Evolutionary conservation across 1,284 basidiomycete genomes (phyloP), one percentile per base, ranked within the genome.

Genomic region (Lentinus polychrous): DNA sequence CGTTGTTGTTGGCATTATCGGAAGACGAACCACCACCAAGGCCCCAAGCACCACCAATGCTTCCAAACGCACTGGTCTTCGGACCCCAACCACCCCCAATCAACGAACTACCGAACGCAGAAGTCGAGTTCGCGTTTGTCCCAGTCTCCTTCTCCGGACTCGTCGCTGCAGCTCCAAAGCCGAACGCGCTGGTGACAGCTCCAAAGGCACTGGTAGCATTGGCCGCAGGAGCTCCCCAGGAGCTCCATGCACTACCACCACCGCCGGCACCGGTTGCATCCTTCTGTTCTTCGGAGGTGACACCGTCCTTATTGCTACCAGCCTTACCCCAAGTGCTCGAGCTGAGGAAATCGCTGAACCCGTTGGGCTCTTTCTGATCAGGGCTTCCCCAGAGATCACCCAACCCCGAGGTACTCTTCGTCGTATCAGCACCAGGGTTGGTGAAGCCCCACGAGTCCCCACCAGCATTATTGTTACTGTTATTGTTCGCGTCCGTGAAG

Each of bases 321-420:
- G 43, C 17, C 40, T 50, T 43, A 15, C 49, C 55, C 57, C 48
- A 48, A 31, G 8, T 49, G 36, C 2, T 45, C 12, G 39, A 44
- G 37, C 54, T 57, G 40, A 60, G 49, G 55, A 58, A 59, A 49
- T 55, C 51, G 18, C 56, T 58, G 53, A 59, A 60, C 12, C 48
- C 45, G 23, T 42, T 24, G 46, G 17, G 32, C 3, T 45, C 48
- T 8, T 17, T 27, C 8, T 35, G 20, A 36, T 48, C 46, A 10
- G 50, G 51, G 11, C 48, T 55, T 27, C 24, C 43, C 51, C 54
- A 56, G 15, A 59, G 51, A 32, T 55, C 54, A 8, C 52, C 55
- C 49, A 58, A 52, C 40, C 20, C 39, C 7, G 4, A 3, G 3
- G 17, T 7, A 3, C 20, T 14, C 17, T 22, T 22, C 3, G 6